Evolutionary conservation across 768 basidiomycete genomes (phyloP), one percentile per base, ranked within the genome.

Genomic region (Galerina marginata): DNA sequence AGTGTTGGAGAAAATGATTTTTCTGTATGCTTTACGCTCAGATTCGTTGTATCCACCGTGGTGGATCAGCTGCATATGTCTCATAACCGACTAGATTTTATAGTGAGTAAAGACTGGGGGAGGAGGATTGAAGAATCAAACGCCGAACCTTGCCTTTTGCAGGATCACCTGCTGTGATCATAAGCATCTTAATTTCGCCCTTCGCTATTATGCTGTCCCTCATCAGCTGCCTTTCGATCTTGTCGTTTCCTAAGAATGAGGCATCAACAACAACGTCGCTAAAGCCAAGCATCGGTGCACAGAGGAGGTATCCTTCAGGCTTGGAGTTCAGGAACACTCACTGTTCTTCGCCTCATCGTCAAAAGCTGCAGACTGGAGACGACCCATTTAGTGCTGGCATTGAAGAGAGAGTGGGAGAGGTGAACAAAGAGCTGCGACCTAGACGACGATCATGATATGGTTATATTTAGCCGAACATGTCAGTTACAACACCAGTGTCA

Each of bases 61-160:
- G 72, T 96, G 93, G 62, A 96, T 95, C 74, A 96, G 88, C 71
- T 96, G 95, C 94, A 98, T 96, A 75, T 96, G 95, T 79, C 95
- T 96, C 59, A 96, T 85, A 40, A 96, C 90, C 3, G 93, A 95
- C 2, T 92, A 93, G 20, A 54, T 25, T 36, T 15, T 14, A 15
- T n/a, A 45, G 46, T 10, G 38, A 42, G 55, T 39, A 23, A 44
- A 25, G 33, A 23, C 20, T 20, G 20, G 20, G 20, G 20, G 20
- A 20, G 26, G 50, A 33, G 2, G 29, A 33, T 33, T 33, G 2
- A 5, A 11, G 2, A 3, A 39, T 10, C 40, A 47, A 43, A 6
- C 37, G 26, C 46, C 49, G 9, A 12, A 0, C 6, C 75, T 80
- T 9, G 45, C 90, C 90, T 85, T 97, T 96, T 67, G 95, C 96